These are phyloP conservation scores for Penicillium paradoxum DNA, from an alignment of 495 filamentous ascomycete species.

Conservation along the genomic window DNA sequence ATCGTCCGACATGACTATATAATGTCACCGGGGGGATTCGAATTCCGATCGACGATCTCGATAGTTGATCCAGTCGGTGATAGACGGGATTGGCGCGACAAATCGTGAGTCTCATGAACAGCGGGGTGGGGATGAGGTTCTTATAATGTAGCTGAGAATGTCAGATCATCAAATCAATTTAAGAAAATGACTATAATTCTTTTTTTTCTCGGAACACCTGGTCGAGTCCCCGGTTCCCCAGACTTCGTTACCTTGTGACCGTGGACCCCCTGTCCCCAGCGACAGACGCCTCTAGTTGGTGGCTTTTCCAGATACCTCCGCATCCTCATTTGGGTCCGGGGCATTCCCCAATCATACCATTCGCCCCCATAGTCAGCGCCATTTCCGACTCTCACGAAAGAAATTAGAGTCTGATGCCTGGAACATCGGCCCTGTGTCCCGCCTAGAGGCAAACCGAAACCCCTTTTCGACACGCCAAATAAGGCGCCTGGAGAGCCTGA, in stretches of 20 bases:
- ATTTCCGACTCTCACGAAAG: conserved; percentile 6
- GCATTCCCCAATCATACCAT: conserved; percentile 19
- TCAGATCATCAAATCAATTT: neutral
- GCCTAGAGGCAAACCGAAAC: neutral
- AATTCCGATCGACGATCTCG: neutral
- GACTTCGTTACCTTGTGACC: conserved; percentile 19
- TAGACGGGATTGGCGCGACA: neutral
- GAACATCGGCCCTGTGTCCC: conserved; percentile 19
- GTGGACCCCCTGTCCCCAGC: conserved; percentile 1
- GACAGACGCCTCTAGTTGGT: conserved; percentile 11
- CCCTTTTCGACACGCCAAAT: neutral
- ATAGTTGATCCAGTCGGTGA: neutral
- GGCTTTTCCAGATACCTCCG: conserved; percentile 21
- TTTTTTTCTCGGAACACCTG: conserved; percentile 3
- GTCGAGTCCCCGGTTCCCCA: conserved; percentile 14
- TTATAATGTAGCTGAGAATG: conserved; percentile 15
- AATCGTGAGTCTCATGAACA: neutral
- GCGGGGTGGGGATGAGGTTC: conserved; percentile 15
- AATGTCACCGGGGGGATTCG: neutral
- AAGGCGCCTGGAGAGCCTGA: neutral
- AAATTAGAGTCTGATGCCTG: conserved; percentile 14
- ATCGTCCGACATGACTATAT: conserved; percentile 22
- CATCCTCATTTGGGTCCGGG: conserved; percentile 24
- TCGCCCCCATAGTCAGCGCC: neutral
- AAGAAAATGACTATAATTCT: conserved; percentile 2